Evolutionary conservation across 2,329 filamentous ascomycete genomes (phyloP).

Genomic region (Tympanopsis confertula): DNA sequence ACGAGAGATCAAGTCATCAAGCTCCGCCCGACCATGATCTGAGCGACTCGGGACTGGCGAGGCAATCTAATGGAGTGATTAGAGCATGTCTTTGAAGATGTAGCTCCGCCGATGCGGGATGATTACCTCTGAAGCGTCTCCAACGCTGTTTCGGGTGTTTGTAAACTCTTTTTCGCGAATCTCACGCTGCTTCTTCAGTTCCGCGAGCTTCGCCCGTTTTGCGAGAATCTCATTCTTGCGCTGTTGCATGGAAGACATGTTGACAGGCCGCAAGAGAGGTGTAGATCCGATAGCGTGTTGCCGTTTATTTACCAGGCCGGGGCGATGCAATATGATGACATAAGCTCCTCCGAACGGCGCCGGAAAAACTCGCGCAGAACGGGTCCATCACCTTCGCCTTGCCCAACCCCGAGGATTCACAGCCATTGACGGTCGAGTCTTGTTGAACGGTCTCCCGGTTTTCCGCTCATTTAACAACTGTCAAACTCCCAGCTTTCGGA

Average conservation of each 20-base stretch:
- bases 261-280: no score
- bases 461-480: not conserved
- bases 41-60: constrained; percentile 1
- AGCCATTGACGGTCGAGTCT: not conserved
- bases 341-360: not conserved
- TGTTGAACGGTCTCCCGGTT: not conserved
- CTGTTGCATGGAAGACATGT: constrained; percentile 46
- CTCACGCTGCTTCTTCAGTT: constrained; percentile 87
- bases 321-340: no score
- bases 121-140: constrained; percentile 1
- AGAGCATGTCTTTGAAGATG: not conserved
- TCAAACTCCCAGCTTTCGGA: not conserved
- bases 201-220: constrained; percentile 92
- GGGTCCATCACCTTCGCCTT: not conserved
- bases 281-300: no score
- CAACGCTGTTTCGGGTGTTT: constrained; percentile 23
- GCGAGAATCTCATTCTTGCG: constrained; percentile 91
- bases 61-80: not conserved
- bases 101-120: no score
- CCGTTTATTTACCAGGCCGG: no score
- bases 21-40: not conserved
- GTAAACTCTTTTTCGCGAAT: constrained; percentile 67
- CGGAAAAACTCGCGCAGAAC: constrained; percentile 1
- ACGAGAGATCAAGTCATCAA: constrained; percentile 42
- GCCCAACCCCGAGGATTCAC: not conserved